phyloP scores from a whole-genome alignment of 352 stramenopile genomes.

The Phytophthora nicotianae region DNA sequence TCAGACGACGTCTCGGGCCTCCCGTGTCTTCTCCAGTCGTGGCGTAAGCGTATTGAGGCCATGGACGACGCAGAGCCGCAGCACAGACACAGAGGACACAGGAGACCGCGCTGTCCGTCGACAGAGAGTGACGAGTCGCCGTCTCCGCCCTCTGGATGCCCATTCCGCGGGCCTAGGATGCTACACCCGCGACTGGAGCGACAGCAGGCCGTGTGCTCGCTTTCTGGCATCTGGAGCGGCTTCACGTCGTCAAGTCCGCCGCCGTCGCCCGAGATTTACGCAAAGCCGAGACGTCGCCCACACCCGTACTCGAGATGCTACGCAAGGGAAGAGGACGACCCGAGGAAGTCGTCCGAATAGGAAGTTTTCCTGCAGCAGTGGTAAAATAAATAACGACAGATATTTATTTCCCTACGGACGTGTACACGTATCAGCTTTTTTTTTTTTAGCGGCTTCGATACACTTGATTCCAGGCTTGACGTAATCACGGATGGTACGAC shows the following conservation, averaged over 20 bases:
- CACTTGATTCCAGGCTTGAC: background rate
- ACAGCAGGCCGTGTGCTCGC: conserved; percentile 29
- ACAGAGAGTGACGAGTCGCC: conserved; percentile 12
- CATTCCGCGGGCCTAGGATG: conserved; percentile 19
- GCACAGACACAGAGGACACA: conserved; percentile 13
- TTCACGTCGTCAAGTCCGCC: conserved; percentile 20
- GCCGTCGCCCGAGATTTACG: conserved; percentile 34
- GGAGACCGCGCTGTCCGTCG: background rate
- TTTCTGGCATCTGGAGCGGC: conserved; percentile 35
- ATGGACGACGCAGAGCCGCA: conserved; percentile 17
- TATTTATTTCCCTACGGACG: conserved; percentile 20
- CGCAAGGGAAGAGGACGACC: conserved; percentile 1
- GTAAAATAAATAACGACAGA: conserved; percentile 29
- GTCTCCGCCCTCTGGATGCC: background rate
- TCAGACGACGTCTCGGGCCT: conserved; percentile 3
- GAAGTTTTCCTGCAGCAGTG: background rate
- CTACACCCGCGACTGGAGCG: conserved; percentile 36
- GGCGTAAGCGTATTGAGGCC: conserved; percentile 37
- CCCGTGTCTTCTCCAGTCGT: conserved; percentile 36
- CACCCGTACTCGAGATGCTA: conserved; percentile 21
- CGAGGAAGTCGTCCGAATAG: conserved; percentile 7
- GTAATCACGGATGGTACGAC: background rate
- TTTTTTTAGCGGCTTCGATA: too few relatives aligned
- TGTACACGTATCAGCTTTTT: background rate
- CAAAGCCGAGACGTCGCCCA: conserved; percentile 25